Evolutionary conservation across 116 monocot species (phyloP).

Genomic region (Papilionanthe hybrid): DNA sequence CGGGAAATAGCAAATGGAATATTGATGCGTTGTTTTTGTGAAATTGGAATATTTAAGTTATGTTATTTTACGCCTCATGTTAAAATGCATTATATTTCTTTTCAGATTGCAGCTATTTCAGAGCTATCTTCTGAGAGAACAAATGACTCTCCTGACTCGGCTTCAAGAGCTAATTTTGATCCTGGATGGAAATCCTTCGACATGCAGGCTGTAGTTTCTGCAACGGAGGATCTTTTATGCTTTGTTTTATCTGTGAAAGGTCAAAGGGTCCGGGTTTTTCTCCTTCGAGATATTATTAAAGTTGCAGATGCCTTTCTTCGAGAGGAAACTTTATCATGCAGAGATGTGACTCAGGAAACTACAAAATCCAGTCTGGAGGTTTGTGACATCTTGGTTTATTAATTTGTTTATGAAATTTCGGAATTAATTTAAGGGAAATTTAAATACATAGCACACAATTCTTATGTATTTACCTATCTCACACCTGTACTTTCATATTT

Average conservation of each 20-base stretch:
- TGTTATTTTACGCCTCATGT: neutral
- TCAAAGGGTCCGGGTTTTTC: slow-evolving; percentile 79
- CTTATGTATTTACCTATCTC: too few relatives aligned
- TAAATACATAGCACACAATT: too few relatives aligned
- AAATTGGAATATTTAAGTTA: neutral
- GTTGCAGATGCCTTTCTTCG: slow-evolving; percentile 57
- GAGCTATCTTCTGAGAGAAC: slow-evolving; percentile 59
- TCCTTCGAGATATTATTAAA: slow-evolving; percentile 73
- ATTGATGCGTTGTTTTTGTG: neutral
- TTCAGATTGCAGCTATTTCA: slow-evolving; percentile 87
- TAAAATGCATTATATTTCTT: slow-evolving; percentile 2
- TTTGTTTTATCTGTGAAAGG: slow-evolving; percentile 92
- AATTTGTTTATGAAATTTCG: neutral
- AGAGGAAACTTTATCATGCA: slow-evolving; percentile 43
- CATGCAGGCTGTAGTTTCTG: slow-evolving; percentile 84
- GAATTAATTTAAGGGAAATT: too few relatives aligned
- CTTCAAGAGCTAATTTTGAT: slow-evolving; percentile 6
- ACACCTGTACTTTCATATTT: too few relatives aligned
- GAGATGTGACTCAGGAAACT: slow-evolving; percentile 22
- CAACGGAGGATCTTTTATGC: slow-evolving; percentile 80
- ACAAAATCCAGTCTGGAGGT: slow-evolving; percentile 45
- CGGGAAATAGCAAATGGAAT: neutral
- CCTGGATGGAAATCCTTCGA: slow-evolving; percentile 79
- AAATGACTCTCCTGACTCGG: slow-evolving; percentile 20
- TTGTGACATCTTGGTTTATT: neutral